A percentile compares a stretch with the other conserved stretches of the same genome.
These are phyloP conservation scores for Pseudocercospora fuligena DNA, from an alignment of 2,329 filamentous ascomycete species.

Conservation along the genomic window DNA sequence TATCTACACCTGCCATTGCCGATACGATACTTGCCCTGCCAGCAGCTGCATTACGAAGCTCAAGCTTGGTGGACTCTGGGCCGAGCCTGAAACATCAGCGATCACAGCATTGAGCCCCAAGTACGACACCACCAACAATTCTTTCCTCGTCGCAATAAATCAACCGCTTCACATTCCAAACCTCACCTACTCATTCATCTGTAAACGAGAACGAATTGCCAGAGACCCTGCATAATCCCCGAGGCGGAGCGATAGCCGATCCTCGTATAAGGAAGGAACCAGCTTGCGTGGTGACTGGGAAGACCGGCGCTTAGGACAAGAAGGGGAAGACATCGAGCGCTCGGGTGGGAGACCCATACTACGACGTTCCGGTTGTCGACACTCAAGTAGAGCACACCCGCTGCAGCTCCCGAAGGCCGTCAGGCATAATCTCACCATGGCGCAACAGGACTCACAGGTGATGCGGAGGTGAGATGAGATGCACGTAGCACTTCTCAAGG, in stretches of 20 bases:
- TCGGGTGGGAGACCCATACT: not conserved
- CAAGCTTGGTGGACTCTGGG: constrained; percentile 3
- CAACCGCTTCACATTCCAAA: not conserved
- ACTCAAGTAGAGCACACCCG: not conserved
- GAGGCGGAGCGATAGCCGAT: constrained; percentile 7
- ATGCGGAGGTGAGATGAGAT: constrained; percentile 43
- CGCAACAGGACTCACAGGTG: constrained; percentile 44
- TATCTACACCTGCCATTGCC: not conserved
- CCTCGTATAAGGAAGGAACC: constrained; percentile 10
- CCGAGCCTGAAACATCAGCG: constrained; percentile 7
- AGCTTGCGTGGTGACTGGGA: not conserved
- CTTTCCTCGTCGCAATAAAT: not conserved
- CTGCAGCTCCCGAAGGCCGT: constrained; percentile 7
- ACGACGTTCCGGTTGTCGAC: not conserved
- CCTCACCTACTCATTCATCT: constrained; percentile 1
- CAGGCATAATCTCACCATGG: constrained; percentile 35
- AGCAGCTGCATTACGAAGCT: constrained; percentile 10
- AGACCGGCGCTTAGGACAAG: not conserved
- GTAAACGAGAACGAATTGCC: not conserved
- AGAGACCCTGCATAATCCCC: constrained; percentile 22
- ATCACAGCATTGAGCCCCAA: constrained; percentile 9
- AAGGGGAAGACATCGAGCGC: not conserved
- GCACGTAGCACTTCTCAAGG: not conserved
- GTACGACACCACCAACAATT: constrained; percentile 9
- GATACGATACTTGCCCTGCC: not conserved